Percentiles rank a stretch among this genome's conserved stretches.
Evolutionary conservation across 2,329 filamentous ascomycete genomes (phyloP).

Genomic region (Sphaerulina vaccinii): DNA sequence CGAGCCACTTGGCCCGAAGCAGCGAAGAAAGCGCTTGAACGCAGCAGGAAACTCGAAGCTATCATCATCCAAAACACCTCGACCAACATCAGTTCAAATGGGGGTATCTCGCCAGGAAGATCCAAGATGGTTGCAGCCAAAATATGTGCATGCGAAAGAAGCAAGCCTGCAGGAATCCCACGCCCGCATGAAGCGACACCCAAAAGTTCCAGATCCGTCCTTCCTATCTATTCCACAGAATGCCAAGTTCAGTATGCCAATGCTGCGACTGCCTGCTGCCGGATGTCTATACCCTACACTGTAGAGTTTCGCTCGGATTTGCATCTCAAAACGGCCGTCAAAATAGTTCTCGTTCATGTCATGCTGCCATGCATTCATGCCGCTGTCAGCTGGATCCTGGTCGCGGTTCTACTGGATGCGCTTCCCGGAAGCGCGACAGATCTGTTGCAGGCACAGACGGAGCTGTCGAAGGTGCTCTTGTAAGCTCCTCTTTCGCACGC

Average conservation of each 20-base stretch:
- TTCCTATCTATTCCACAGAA: background rate
- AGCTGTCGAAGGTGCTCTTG: constrained; percentile 13
- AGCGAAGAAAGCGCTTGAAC: constrained; percentile 16
- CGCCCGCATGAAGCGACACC: background rate
- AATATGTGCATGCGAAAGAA: constrained; percentile 16
- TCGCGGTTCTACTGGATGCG: constrained; percentile 21
- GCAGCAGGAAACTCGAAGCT: constrained; percentile 10
- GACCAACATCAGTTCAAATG: background rate
- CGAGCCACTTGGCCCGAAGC: background rate
- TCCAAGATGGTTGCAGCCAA: constrained; percentile 1
- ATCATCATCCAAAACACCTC: background rate
- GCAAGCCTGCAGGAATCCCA: background rate
- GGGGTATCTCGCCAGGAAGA: constrained; percentile 17
- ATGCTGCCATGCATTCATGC: background rate
- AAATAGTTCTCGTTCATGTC: background rate
- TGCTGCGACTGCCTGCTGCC: constrained; percentile 1
- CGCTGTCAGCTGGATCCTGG: constrained; percentile 24
- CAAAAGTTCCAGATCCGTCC: background rate
- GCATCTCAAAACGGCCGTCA: background rate
- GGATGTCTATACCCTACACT: constrained; percentile 3
- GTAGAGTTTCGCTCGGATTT: background rate
- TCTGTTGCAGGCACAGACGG: constrained; percentile 6
- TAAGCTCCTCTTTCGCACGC: constrained; percentile 11
- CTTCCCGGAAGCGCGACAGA: constrained; percentile 15
- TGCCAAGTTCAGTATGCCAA: background rate